These are phyloP conservation scores for Aquilaria malaccensis DNA, from an alignment of 345 rosid genomes.

Conservation along the genomic window DNA sequence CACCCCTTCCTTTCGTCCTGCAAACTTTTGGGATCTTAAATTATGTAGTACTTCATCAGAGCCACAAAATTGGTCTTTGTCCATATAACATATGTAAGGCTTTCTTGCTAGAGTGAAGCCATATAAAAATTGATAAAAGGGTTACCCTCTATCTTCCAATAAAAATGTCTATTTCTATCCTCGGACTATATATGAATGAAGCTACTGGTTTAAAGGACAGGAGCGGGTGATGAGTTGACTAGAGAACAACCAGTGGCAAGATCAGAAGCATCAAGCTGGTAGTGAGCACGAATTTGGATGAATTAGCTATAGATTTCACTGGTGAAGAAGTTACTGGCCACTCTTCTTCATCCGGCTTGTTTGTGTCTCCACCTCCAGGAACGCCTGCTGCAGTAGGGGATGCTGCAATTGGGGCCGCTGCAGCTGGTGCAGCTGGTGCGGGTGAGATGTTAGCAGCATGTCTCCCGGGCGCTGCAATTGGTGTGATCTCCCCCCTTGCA, in stretches of 20 bases:
- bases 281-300: conserved; percentile 1
- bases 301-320: conserved; percentile 21
- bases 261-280: conserved; percentile 6
- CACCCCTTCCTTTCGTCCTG: no score
- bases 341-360: conserved; percentile 17
- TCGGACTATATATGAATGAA: background rate
- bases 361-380: conserved; percentile 15
- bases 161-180: conserved; percentile 18
- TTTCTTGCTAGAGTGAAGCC: no score
- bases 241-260: conserved; percentile 10
- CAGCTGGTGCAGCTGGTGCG: conserved; percentile 4
- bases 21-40: no score
- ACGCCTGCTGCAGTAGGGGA: conserved; percentile 16
- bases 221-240: conserved; percentile 10
- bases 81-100: no score
- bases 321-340: conserved; percentile 18
- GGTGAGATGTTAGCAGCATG: conserved; percentile 6
- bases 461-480: conserved; percentile 9
- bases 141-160: conserved; percentile 17
- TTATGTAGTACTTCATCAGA: no score
- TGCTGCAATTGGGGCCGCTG: conserved; percentile 10
- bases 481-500: conserved; percentile 26
- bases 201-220: conserved; percentile 4
- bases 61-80: no score
- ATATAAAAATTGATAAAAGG: conserved; percentile 11